phyloP scores from a whole-genome alignment of 1,284 basidiomycete species.

The Moniliophthora roreri region DNA sequence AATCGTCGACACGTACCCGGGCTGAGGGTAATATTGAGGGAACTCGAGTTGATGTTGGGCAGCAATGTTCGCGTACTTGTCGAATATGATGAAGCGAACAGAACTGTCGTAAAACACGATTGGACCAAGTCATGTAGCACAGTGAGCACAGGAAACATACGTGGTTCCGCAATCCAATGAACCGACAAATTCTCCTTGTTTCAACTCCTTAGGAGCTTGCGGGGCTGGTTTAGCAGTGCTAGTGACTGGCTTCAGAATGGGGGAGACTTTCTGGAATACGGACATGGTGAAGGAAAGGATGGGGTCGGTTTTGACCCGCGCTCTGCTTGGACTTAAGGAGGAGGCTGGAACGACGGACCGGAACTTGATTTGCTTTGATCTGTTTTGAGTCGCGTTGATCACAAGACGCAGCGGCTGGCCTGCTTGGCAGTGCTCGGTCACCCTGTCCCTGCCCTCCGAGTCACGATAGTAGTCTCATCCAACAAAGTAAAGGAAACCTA shows the following conservation, averaged over 20 bases:
- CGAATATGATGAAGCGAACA: constrained; percentile 93
- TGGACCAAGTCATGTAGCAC: constrained; percentile 4
- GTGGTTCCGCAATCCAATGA: constrained; percentile 93
- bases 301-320: no score
- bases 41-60: constrained; percentile 90
- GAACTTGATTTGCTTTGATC: no score
- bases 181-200: constrained; percentile 79
- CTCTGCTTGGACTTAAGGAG: no score
- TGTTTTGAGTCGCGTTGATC: no score
- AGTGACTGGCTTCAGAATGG: background rate
- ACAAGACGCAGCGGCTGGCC: no score
- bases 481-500: background rate
- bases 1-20: constrained; percentile 56
- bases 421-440: no score
- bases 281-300: no score
- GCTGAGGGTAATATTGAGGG: constrained; percentile 87
- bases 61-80: constrained; percentile 86
- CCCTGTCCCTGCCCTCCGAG: no score
- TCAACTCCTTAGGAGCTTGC: constrained; percentile 25
- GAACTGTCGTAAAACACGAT: constrained; percentile 52
- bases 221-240: background rate
- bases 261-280: constrained; percentile 1
- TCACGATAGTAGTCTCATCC: no score
- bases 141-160: constrained; percentile 44
- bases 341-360: no score